A percentile compares a stretch with the other conserved stretches of the same genome.
phyloP scores from a whole-genome alignment of 805 yeast genomes.

The Kazachstania viticola region DNA sequence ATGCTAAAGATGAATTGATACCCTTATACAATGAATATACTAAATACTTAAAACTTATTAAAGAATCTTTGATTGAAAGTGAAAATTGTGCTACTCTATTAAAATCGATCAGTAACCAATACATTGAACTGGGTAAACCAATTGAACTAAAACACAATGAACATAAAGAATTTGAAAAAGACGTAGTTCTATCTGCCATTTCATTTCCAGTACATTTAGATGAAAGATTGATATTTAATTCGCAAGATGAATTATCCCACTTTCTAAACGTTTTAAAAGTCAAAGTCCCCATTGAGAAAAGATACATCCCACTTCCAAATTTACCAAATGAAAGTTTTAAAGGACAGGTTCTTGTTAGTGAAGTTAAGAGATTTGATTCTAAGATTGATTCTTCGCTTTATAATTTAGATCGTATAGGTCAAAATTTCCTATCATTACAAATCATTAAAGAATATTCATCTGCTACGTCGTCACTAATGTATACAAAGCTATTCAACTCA shows the following conservation, averaged over 20 bases:
- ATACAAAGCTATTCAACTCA: not conserved
- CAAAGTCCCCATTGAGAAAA: conserved; percentile 13
- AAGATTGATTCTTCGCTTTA: conserved; percentile 20
- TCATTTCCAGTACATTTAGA: conserved; percentile 9
- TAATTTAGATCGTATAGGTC: conserved; percentile 27
- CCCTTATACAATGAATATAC: conserved; percentile 4
- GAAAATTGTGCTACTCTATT: conserved; percentile 1
- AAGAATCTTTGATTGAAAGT: conserved; percentile 5
- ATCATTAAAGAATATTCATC: conserved; percentile 11
- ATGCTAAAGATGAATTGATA: conserved; percentile 5
- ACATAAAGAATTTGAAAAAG: not conserved
- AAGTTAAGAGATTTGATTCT: conserved; percentile 12
- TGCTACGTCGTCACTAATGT: not conserved
- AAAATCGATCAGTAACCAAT: not conserved
- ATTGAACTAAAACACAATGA: not conserved
- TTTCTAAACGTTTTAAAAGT: conserved; percentile 7
- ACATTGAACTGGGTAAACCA: not conserved
- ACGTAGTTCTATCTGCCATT: not conserved
- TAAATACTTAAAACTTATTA: conserved; percentile 6
- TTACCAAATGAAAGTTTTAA: conserved; percentile 15
- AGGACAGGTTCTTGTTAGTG: conserved; percentile 16
- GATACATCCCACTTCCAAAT: conserved; percentile 20
- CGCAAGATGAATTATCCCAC: conserved; percentile 9
- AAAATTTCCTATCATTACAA: conserved; percentile 15
- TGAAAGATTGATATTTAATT: conserved; percentile 8